Evolutionary conservation across 192 early-diverging fungal species (phyloP).

Genomic region (Jimgerdemannia flammicorona): DNA sequence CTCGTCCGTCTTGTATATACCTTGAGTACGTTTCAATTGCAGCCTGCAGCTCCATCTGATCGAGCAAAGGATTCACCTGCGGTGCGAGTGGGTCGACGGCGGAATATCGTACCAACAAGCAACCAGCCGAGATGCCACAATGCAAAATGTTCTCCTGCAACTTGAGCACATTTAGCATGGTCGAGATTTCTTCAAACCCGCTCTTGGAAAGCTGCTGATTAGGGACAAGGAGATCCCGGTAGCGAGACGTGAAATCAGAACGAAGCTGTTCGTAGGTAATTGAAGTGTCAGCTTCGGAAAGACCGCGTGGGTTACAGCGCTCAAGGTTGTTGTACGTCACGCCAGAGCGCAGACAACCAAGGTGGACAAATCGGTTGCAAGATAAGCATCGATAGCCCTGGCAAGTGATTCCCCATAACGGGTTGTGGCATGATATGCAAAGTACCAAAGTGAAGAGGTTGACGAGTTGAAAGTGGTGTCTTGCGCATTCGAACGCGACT

Average conservation of each 20-base stretch:
- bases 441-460: conserved; percentile 52
- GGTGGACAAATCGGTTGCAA: conserved; percentile 47
- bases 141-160: conserved; percentile 34
- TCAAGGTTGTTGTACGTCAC: not conserved
- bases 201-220: conserved; percentile 15
- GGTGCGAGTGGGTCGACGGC: conserved; percentile 10
- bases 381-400: conserved; percentile 51
- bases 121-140: conserved; percentile 32
- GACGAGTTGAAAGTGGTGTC: conserved; percentile 47
- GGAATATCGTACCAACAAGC: conserved; percentile 20
- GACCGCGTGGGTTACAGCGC: conserved; percentile 3
- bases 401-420: conserved; percentile 51
- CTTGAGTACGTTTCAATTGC: conserved; percentile 16
- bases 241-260: conserved; percentile 30
- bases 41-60: conserved; percentile 8
- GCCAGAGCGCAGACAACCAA: not conserved
- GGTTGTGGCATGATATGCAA: conserved; percentile 42
- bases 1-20: conserved; percentile 17
- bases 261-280: conserved; percentile 29
- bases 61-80: not conserved
- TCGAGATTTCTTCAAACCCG: conserved; percentile 29
- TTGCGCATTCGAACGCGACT: conserved; percentile 12
- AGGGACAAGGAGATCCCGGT: conserved; percentile 17
- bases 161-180: conserved; percentile 25
- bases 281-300: conserved; percentile 26